Percentiles rank a stretch among this genome's conserved stretches.
phyloP scores from a whole-genome alignment of 108 stramenopile genomes.

The Craspedostauros australis region DNA sequence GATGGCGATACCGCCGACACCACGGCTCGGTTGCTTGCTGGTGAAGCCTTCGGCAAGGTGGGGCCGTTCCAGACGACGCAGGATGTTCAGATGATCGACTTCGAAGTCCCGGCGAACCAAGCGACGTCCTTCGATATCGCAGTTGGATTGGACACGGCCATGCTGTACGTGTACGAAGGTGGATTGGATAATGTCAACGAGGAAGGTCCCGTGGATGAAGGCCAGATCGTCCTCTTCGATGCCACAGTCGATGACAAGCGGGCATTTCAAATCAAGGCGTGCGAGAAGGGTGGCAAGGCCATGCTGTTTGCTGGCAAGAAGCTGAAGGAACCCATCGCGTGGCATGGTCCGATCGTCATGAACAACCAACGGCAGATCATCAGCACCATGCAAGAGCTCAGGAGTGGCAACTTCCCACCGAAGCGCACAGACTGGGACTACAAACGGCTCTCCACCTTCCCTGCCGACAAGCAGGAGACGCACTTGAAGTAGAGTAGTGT shows the following conservation, averaged over 20 bases:
- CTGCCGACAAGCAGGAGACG: too few species aligned
- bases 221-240: conserved; percentile 17
- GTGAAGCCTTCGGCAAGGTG: conserved; percentile 2
- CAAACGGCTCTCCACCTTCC: conserved; percentile 17
- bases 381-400: conserved; percentile 26
- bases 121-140: conserved; percentile 17
- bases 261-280: background rate
- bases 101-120: conserved; percentile 12
- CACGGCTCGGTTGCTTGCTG: conserved; percentile 35
- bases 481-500: too few species aligned
- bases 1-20: background rate
- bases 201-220: background rate
- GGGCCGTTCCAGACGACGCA: conserved; percentile 39
- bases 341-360: conserved; percentile 52
- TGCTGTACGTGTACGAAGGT: conserved; percentile 45
- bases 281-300: conserved; percentile 7
- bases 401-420: conserved; percentile 33
- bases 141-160: conserved; percentile 35
- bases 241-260: conserved; percentile 4
- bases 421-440: conserved; percentile 38
- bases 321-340: conserved; percentile 37
- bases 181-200: conserved; percentile 13
- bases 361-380: conserved; percentile 32
- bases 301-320: conserved; percentile 46
- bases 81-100: conserved; percentile 42